Evolutionary conservation across 2,329 filamentous ascomycete genomes (phyloP).

Genomic region (Gremmenia infestans): DNA sequence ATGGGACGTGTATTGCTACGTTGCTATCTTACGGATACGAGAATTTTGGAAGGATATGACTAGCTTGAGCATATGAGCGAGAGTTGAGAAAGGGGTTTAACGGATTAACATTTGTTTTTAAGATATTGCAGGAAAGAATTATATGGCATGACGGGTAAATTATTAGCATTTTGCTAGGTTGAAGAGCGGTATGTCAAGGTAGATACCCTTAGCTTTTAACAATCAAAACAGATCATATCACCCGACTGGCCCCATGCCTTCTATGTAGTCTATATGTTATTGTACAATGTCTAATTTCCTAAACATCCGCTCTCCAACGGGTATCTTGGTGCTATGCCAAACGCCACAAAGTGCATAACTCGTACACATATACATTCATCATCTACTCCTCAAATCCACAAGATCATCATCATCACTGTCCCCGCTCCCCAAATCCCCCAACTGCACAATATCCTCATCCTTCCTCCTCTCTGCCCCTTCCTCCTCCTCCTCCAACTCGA

Average conservation of each 20-base stretch:
- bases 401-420: conserved; percentile 8
- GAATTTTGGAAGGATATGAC: conserved; percentile 28
- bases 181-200: not conserved
- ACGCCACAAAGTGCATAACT: not conserved
- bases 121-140: conserved; percentile 30
- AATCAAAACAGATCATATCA: not conserved
- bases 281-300: conserved; percentile 29
- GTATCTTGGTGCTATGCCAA: conserved; percentile 67
- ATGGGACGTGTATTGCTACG: not conserved
- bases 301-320: conserved; percentile 39
- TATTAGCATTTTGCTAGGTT: not conserved
- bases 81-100: conserved; percentile 64
- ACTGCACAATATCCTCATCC: conserved; percentile 25
- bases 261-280: not conserved
- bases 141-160: not conserved
- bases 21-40: conserved; percentile 13
- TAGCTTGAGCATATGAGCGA: conserved; percentile 41
- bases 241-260: not conserved
- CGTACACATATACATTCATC: not conserved
- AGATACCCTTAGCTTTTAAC: not conserved
- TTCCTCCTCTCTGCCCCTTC: conserved; percentile 7
- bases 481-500: conserved; percentile 18
- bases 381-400: conserved; percentile 3
- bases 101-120: conserved; percentile 49
- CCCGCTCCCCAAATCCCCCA: conserved; percentile 17